Evolutionary conservation across 2,329 filamentous ascomycete genomes (phyloP).

Genomic region (Hortaea werneckii): DNA sequence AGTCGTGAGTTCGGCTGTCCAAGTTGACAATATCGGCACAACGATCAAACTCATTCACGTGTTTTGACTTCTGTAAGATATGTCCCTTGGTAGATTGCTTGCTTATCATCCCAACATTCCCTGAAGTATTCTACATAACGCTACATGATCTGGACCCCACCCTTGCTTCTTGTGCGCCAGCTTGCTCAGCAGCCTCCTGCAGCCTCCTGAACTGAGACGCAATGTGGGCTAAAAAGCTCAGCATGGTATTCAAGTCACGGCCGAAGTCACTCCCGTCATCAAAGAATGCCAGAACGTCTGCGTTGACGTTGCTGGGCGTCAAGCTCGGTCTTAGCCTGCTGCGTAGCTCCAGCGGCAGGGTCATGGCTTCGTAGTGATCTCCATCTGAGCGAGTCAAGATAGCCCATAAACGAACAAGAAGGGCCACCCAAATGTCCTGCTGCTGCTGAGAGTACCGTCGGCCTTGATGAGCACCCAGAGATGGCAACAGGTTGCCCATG

Average conservation of each 20-base stretch:
- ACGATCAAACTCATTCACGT: no score
- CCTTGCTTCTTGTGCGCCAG: not conserved
- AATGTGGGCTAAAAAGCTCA: not conserved
- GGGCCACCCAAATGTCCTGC: not conserved
- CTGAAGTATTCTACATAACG: no score
- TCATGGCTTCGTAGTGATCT: not conserved
- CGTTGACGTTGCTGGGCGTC: not conserved
- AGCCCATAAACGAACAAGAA: not conserved
- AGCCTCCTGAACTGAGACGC: not conserved
- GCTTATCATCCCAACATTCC: no score
- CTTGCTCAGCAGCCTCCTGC: not conserved
- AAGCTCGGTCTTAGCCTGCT: not conserved
- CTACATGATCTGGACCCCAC: no score
- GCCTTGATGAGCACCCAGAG: not conserved
- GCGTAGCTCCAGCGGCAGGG: not conserved
- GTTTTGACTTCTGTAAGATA: no score
- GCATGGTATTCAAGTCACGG: not conserved
- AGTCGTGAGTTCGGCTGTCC: no score
- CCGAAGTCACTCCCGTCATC: not conserved
- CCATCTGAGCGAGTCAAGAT: not conserved
- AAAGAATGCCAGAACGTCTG: not conserved
- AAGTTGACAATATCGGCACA: no score
- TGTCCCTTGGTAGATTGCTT: no score
- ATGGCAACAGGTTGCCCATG: conserved; percentile 1
- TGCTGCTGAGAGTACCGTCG: not conserved